Percentiles rank a stretch among this genome's conserved stretches.
phyloP scores from a whole-genome alignment of 768 basidiomycete genomes.

The Phlebiopsis flavidoalba region DNA sequence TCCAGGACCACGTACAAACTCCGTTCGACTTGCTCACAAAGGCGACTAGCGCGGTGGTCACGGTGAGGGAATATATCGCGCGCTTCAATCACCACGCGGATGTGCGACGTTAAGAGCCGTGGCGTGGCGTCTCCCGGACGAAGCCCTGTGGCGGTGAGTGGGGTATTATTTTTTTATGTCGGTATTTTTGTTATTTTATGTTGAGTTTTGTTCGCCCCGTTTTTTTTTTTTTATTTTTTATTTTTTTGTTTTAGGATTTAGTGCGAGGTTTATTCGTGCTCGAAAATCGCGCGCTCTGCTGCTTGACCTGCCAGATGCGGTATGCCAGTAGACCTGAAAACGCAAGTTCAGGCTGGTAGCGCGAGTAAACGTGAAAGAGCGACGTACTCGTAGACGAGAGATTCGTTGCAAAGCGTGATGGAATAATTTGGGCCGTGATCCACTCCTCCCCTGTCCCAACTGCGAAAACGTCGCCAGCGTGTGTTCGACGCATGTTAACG shows the following conservation, averaged over 20 bases:
- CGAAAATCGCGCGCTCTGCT: slow-evolving; percentile 15
- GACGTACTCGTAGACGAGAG: slow-evolving; percentile 27
- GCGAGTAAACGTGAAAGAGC: not conserved
- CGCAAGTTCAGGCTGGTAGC: no score
- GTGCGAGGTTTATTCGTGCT: slow-evolving; percentile 11
- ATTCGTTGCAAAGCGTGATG: slow-evolving; percentile 29
- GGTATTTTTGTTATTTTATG: no score
- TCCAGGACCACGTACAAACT: slow-evolving; percentile 31
- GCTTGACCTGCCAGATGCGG: slow-evolving; percentile 27
- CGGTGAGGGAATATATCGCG: slow-evolving; percentile 31
- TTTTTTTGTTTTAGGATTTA: no score
- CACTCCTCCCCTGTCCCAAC: slow-evolving; percentile 24
- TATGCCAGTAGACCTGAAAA: slow-evolving; percentile 23
- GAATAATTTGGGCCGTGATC: slow-evolving; percentile 31
- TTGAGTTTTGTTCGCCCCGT: no score
- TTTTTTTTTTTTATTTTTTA: no score
- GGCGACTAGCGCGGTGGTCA: slow-evolving; percentile 26
- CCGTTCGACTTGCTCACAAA: slow-evolving; percentile 25
- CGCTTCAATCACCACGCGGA: slow-evolving; percentile 32
- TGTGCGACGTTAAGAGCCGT: no score
- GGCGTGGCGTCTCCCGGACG: no score
- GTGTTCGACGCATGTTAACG: slow-evolving; percentile 12
- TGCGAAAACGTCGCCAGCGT: slow-evolving; percentile 22
- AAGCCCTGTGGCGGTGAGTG: no score
- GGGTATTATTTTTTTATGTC: no score